These are phyloP conservation scores for Tilletia walkeri DNA, from an alignment of 1,284 basidiomycete species.

Conservation along the genomic window DNA sequence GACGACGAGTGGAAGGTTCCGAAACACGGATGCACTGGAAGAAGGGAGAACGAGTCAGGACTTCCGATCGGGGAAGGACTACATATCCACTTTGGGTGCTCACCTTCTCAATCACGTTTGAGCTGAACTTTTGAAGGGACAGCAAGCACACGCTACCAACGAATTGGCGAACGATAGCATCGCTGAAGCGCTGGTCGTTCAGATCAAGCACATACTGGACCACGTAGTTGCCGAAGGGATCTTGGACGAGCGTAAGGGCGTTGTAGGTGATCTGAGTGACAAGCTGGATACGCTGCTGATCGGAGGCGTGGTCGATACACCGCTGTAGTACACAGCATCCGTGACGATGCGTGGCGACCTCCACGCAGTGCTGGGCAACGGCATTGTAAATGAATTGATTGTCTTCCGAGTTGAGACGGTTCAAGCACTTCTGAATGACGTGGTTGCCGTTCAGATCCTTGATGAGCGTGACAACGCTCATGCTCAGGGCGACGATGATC, in stretches of 20 bases:
- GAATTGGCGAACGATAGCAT: constrained; percentile 95
- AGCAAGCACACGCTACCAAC: constrained; percentile 94
- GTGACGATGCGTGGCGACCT: constrained; percentile 98
- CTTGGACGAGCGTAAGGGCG: constrained; percentile 94
- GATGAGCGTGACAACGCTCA: constrained; percentile 98
- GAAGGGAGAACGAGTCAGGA: constrained; percentile 31
- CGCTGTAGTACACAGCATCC: constrained; percentile 98
- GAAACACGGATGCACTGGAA: constrained; percentile 86
- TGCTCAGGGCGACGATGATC: constrained; percentile 91
- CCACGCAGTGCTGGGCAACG: constrained; percentile 96
- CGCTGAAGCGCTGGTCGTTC: constrained; percentile 96
- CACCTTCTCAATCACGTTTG: constrained; percentile 82
- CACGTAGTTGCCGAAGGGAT: constrained; percentile 95
- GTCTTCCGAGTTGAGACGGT: constrained; percentile 94
- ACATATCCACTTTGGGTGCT: background rate
- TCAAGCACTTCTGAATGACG: constrained; percentile 98
- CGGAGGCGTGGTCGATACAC: constrained; percentile 97
- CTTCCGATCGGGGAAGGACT: background rate
- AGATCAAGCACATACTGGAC: constrained; percentile 97
- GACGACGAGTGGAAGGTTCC: constrained; percentile 87
- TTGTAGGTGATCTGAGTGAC: constrained; percentile 99
- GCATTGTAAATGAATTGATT: constrained; percentile 99
- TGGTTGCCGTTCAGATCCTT: constrained; percentile 99
- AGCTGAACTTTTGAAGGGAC: constrained; percentile 98
- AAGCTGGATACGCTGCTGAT: constrained; percentile 89